These are phyloP conservation scores for Pseudozyma pruni DNA, from an alignment of 1,284 basidiomycete species.

Conservation along the genomic window DNA sequence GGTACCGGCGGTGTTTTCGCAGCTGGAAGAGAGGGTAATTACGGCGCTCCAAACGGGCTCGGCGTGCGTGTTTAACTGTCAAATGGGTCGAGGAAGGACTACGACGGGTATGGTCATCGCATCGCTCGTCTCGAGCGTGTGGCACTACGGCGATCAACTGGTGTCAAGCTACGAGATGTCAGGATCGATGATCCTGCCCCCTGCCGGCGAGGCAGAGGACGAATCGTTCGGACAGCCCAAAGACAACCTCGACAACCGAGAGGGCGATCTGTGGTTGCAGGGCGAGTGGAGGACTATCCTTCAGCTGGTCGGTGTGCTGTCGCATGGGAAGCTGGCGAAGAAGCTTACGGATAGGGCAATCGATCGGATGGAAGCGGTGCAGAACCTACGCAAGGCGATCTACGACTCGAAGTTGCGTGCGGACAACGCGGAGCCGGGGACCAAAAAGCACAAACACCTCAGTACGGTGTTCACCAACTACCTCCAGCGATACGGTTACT, in stretches of 20 bases:
- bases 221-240: constrained; percentile 41
- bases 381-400: constrained; percentile 66
- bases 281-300: constrained; percentile 98
- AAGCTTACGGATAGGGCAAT: constrained; percentile 77
- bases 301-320: constrained; percentile 90
- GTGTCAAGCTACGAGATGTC: constrained; percentile 38
- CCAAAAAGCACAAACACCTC: constrained; percentile 55
- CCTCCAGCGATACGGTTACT: constrained; percentile 75
- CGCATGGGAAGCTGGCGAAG: constrained; percentile 91
- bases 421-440: constrained; percentile 57
- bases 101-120: constrained; percentile 67
- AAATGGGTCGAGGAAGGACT: constrained; percentile 67
- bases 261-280: constrained; percentile 69
- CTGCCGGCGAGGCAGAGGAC: constrained; percentile 20
- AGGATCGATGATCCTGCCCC: constrained; percentile 23
- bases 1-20: constrained; percentile 63
- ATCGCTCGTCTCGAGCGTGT: constrained; percentile 60
- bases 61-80: constrained; percentile 64
- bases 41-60: constrained; percentile 56
- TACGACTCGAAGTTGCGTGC: constrained; percentile 63
- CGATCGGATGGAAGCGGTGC: constrained; percentile 66
- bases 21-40: constrained; percentile 63
- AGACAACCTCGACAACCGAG: constrained; percentile 60
- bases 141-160: constrained; percentile 54
- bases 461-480: constrained; percentile 61